Base-by-base conservation (phyloP, 129 eudicot genomes). In the Flaveria ramosissima region DNA sequence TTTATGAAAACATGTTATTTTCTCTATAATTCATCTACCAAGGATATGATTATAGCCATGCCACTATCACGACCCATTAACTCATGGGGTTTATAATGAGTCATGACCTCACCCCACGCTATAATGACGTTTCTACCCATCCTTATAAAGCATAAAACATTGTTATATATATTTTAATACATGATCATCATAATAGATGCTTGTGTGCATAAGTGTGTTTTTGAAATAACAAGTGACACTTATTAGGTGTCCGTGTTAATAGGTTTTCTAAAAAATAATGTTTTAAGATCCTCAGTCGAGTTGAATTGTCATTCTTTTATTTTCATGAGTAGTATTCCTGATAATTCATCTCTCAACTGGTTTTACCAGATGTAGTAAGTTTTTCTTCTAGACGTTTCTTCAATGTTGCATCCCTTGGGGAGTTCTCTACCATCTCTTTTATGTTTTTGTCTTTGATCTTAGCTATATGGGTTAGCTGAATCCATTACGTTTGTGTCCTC, bases 31-130 rank as follows among this genome's bases (percentile, higher is more conserved):
- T 79, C 78, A 50, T 63, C 71, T 60, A 57, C 75, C 76, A 57
- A 27, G 79, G 84, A 80, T 74, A 67, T 74, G 76, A 75, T 80
- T 76, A 80, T 73, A 68, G 78, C 83, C 51, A 72, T 47, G 60
- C 61, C 48, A 71, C 70, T 73, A 70, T 57, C 77, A 71, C 83
- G 56, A 41, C 64, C 82, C 82, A 70, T 70, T 70, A 16, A 41
- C 78, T 80, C 71, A 68, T 63, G 78, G 83, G 74, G 26, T 45
- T 72, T 63, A 80, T 72, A 20, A 72, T 80, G 78, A 72, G 57
- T 72, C 30, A 72, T 80, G 78, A 80, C 73, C 67, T 80, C 78
- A 80, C 36, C 48, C 45, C 68, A 80, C 78, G 83, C 36, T 72
- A 63, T 72, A 50, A 24, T 79, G 78, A 79, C 78, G 83, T 71